Conservation (phyloP, 805 yeast genomes). For the Ogataea dorogensis region DNA sequence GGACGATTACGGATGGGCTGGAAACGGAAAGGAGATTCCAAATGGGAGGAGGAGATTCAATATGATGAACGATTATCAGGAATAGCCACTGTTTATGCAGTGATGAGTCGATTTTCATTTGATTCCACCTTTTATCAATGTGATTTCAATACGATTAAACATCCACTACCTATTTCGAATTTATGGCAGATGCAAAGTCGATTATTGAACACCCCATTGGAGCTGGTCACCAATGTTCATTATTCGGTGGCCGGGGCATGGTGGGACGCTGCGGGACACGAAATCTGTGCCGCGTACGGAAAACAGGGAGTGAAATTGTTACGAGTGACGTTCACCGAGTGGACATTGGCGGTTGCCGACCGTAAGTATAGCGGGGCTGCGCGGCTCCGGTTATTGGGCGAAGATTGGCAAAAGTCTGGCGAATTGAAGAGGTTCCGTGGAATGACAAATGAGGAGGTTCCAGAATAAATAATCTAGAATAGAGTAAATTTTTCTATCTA, state of each 20-base stretch:
- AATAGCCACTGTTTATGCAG: slow-evolving; percentile 76
- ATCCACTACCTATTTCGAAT: slow-evolving; percentile 56
- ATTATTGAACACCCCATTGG: slow-evolving; percentile 53
- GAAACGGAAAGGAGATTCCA: slow-evolving; percentile 51
- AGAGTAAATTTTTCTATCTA: background rate
- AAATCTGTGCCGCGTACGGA: slow-evolving; percentile 59
- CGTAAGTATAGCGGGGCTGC: slow-evolving; percentile 73
- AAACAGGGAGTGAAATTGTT: slow-evolving; percentile 68
- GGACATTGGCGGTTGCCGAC: slow-evolving; percentile 54
- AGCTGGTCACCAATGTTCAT: slow-evolving; percentile 62
- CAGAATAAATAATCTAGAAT: slow-evolving; percentile 1
- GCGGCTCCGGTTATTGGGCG: slow-evolving; percentile 71
- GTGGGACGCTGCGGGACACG: slow-evolving; percentile 83
- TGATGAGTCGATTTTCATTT: slow-evolving; percentile 55
- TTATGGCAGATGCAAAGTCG: slow-evolving; percentile 78
- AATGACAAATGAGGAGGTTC: slow-evolving; percentile 35
- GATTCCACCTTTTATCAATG: slow-evolving; percentile 24
- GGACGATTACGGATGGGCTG: slow-evolving; percentile 89
- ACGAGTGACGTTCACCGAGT: slow-evolving; percentile 41
- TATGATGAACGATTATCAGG: slow-evolving; percentile 89
- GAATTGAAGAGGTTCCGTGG: slow-evolving; percentile 43
- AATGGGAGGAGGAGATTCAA: slow-evolving; percentile 59
- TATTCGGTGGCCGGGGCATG: slow-evolving; percentile 71
- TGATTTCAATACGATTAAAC: slow-evolving; percentile 29
- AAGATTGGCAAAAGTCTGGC: slow-evolving; percentile 63